These are phyloP conservation scores for Plasmodium berghei DNA, from an alignment of 169 alveolate species.

Conservation along the genomic window DNA sequence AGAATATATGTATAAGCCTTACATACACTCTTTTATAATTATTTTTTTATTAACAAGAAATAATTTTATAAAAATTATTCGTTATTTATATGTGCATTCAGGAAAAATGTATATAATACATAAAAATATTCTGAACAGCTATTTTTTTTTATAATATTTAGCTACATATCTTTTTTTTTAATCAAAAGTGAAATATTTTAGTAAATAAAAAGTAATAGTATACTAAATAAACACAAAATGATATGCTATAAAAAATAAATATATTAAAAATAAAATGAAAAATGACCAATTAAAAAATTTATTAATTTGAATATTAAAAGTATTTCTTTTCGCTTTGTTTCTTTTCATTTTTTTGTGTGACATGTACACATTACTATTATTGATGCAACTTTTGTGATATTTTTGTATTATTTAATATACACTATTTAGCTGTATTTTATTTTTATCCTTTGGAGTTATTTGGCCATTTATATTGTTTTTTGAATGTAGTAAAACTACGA, in stretches of 20 bases:
- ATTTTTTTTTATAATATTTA: conserved; percentile 3
- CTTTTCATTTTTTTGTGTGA: not conserved
- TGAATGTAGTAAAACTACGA: no score
- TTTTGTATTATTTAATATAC: no score
- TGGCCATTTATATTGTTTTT: no score
- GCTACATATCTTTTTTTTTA: not conserved
- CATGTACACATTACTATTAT: no score
- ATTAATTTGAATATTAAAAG: not conserved
- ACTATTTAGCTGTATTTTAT: no score
- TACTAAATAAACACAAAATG: not conserved
- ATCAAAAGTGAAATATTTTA: not conserved
- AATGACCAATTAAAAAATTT: no score
- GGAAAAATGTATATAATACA: not conserved
- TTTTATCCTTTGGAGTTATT: no score
- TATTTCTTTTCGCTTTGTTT: not conserved
- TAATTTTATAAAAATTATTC: conserved; percentile 14
- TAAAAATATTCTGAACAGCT: conserved; percentile 20
- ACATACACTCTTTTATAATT: not conserved
- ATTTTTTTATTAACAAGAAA: conserved; percentile 22
- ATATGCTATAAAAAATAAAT: not conserved
- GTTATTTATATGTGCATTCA: conserved; percentile 8
- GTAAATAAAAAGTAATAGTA: not conserved
- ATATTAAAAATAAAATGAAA: no score
- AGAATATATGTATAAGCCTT: not conserved
- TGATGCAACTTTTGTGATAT: no score